A percentile compares a stretch with the other conserved stretches of the same genome.
Conservation (phyloP, 768 basidiomycete species). For the Lactarius sp. region DNA sequence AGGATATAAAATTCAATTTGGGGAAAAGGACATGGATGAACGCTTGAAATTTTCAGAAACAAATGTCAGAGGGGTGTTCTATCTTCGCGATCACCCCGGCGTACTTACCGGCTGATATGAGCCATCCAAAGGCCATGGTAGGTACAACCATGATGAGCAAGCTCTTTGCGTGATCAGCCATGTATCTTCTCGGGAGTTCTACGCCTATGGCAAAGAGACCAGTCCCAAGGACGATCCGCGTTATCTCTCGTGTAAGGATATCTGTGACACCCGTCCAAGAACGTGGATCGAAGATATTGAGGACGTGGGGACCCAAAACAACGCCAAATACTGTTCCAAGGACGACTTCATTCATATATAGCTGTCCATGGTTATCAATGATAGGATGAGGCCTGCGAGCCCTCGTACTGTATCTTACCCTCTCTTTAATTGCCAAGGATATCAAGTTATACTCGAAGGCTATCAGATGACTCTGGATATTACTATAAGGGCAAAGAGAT, state of each 20-base stretch:
- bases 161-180: slow-evolving; percentile 72
- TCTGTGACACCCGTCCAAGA: slow-evolving; percentile 55
- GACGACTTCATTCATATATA: slow-evolving; percentile 92
- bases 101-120: slow-evolving; percentile 59
- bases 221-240: slow-evolving; percentile 82
- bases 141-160: slow-evolving; percentile 68
- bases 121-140: slow-evolving; percentile 83
- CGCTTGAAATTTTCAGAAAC: slow-evolving; percentile 34
- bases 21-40: slow-evolving; percentile 73
- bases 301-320: slow-evolving; percentile 66
- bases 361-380: slow-evolving; percentile 33
- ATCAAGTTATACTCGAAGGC: slow-evolving; percentile 74
- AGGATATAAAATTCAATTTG: slow-evolving; percentile 60
- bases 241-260: slow-evolving; percentile 79
- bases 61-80: not conserved
- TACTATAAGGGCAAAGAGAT: not conserved
- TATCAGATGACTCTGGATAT: slow-evolving; percentile 2
- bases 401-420: slow-evolving; percentile 36
- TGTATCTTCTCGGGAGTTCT: slow-evolving; percentile 83
- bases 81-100: not conserved
- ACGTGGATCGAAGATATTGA: slow-evolving; percentile 70
- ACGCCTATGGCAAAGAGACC: slow-evolving; percentile 95
- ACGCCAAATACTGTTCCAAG: slow-evolving; percentile 73
- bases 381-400: not conserved
- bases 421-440: slow-evolving; percentile 79